A percentile compares a stretch with the other conserved stretches of the same genome.
Evolutionary conservation across 768 basidiomycete species (phyloP).

Genomic region (Tulasnella sp.): DNA sequence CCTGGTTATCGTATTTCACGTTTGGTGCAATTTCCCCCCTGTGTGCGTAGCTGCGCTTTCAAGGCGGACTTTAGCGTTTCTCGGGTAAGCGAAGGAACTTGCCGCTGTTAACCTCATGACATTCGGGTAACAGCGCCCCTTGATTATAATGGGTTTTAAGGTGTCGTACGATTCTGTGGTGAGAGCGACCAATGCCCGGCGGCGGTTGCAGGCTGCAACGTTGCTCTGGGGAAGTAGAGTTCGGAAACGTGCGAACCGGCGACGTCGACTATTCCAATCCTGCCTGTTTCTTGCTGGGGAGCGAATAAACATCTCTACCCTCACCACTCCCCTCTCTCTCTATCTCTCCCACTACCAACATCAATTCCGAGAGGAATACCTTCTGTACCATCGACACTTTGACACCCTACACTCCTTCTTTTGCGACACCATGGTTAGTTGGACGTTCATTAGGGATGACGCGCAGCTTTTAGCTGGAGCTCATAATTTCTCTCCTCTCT

Average conservation of each 20-base stretch:
- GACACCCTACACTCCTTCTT: neutral
- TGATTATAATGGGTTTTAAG: neutral
- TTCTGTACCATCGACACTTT: neutral
- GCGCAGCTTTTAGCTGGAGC: constrained; percentile 1
- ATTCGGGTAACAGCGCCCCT: neutral
- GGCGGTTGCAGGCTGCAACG: neutral
- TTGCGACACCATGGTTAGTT: neutral
- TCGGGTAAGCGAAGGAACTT: neutral
- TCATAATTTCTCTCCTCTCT: constrained; percentile 8
- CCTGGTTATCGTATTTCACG: constrained; percentile 1
- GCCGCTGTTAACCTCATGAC: neutral
- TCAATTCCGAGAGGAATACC: neutral
- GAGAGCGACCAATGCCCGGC: neutral
- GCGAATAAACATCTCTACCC: neutral
- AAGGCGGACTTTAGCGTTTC: no score
- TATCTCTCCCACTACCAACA: neutral
- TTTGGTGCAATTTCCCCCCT: neutral
- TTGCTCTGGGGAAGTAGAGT: constrained; percentile 12
- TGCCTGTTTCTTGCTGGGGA: neutral
- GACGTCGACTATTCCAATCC: constrained; percentile 9
- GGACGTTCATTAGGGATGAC: neutral
- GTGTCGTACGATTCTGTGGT: constrained; percentile 2
- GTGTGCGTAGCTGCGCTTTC: neutral
- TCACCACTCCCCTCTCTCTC: neutral
- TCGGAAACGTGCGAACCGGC: constrained; percentile 3